Percentiles rank a stretch among this genome's conserved stretches.
These are phyloP conservation scores for Cercophora scortea DNA, from an alignment of 495 filamentous ascomycete species.

Conservation along the genomic window DNA sequence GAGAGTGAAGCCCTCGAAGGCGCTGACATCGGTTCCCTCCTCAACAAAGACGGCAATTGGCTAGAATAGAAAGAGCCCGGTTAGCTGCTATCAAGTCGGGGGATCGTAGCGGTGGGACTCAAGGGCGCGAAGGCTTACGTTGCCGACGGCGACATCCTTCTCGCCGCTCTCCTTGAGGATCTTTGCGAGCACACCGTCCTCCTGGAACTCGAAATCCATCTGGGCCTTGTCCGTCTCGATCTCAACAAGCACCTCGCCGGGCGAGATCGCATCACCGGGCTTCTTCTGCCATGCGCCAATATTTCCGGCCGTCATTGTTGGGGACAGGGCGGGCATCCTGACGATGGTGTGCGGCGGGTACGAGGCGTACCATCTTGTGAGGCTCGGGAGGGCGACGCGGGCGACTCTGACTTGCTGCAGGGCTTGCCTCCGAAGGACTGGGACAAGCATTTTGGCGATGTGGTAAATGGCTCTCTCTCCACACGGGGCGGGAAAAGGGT, in stretches of 20 bases:
- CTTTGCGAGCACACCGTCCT: conserved; percentile 94
- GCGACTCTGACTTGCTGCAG: conserved; percentile 36
- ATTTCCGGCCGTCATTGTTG: conserved; percentile 94
- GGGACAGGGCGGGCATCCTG: conserved; percentile 96
- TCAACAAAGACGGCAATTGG: conserved; percentile 95
- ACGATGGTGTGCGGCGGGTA: conserved; percentile 92
- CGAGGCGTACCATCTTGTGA: conserved; percentile 52
- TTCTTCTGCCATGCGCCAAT: conserved; percentile 99
- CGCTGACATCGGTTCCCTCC: conserved; percentile 73
- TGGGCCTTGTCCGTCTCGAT: conserved; percentile 99
- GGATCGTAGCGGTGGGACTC: neutral
- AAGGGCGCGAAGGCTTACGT: conserved; percentile 54
- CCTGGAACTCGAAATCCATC: conserved; percentile 99
- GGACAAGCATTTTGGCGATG: conserved; percentile 42
- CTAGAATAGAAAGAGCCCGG: conserved; percentile 34
- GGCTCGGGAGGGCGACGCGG: conserved; percentile 34
- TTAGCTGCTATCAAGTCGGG: conserved; percentile 12
- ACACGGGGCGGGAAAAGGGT: conserved; percentile 7
- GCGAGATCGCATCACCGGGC: conserved; percentile 74
- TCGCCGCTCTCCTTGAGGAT: conserved; percentile 86
- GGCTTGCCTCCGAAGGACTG: conserved; percentile 46
- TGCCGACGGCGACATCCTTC: conserved; percentile 92
- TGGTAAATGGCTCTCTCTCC: conserved; percentile 23
- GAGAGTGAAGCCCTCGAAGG: conserved; percentile 82
- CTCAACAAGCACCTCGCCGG: conserved; percentile 97